A percentile compares a stretch with the other conserved stretches of the same genome.
Evolutionary conservation across 164 flowering plant species (phyloP).

Genomic region (Macadamia tetraphylla): DNA sequence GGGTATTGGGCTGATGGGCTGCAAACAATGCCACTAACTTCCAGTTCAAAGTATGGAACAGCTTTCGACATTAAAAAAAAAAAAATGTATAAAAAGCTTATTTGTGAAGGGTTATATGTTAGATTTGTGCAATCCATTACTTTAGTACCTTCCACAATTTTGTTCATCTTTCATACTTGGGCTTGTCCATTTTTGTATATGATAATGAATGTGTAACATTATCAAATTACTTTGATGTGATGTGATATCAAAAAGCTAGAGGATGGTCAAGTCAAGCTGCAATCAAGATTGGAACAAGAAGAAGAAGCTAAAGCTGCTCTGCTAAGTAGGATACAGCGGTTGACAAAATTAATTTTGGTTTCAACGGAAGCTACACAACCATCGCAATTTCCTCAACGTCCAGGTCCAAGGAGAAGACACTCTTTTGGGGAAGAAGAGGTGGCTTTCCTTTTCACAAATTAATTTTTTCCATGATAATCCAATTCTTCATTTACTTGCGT

Average conservation of each 20-base stretch:
- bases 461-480: too few relatives aligned
- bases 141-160: too few relatives aligned
- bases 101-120: too few relatives aligned
- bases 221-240: conserved; percentile 8
- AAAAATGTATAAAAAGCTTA: too few relatives aligned
- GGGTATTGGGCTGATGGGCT: too few relatives aligned
- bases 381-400: conserved; percentile 61
- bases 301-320: conserved; percentile 98
- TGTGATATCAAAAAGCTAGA: conserved; percentile 63
- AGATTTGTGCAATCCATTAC: too few relatives aligned
- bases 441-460: neutral
- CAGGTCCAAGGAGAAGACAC: conserved; percentile 83
- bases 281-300: conserved; percentile 91
- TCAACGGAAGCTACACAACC: conserved; percentile 76
- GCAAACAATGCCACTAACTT: too few relatives aligned
- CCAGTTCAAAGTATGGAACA: too few relatives aligned
- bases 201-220: neutral
- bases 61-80: too few relatives aligned
- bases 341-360: conserved; percentile 88
- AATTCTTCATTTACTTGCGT: too few relatives aligned
- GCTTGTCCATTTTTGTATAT: too few relatives aligned
- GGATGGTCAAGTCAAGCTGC: conserved; percentile 92
- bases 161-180: too few relatives aligned
- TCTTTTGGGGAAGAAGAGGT: conserved; percentile 99
- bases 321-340: conserved; percentile 80